Percentiles rank a stretch among this genome's conserved stretches.
phyloP scores from a whole-genome alignment of 257 asterid genomes.

The Paraleonurus japonicus region DNA sequence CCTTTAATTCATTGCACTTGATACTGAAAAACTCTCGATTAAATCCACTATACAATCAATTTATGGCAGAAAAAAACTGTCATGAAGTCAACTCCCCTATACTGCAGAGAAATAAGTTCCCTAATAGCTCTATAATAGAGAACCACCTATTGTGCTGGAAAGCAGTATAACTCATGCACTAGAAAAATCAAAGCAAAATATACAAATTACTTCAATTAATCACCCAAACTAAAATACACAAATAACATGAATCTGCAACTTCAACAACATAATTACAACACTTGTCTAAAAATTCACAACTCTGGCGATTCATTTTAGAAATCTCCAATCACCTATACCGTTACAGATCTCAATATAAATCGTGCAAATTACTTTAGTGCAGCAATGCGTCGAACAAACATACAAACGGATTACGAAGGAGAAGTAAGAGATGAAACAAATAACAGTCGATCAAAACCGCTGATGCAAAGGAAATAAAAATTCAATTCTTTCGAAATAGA shows the following conservation, averaged over 20 bases:
- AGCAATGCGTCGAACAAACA: conserved; percentile 11
- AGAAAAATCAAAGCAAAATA: conserved; percentile 17
- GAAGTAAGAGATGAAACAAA: neutral
- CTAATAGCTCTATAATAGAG: neutral
- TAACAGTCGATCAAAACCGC: conserved; percentile 8
- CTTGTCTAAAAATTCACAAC: conserved; percentile 9
- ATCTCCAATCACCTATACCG: conserved; percentile 19
- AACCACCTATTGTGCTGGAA: neutral
- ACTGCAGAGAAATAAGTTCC: conserved; percentile 5
- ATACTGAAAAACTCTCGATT: neutral
- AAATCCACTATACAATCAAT: neutral
- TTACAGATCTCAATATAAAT: conserved; percentile 32
- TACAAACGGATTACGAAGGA: neutral
- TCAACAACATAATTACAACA: conserved; percentile 5
- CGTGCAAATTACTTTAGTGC: neutral
- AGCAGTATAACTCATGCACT: neutral
- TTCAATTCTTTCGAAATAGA: neutral
- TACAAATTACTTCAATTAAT: neutral
- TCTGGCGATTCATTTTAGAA: conserved; percentile 9
- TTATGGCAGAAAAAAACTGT: neutral
- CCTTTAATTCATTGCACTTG: neutral
- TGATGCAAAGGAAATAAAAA: neutral
- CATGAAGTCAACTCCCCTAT: neutral
- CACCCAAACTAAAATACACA: neutral
- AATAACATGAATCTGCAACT: neutral